Evolutionary conservation across 2,329 filamentous ascomycete genomes (phyloP), one percentile per base, ranked within the genome.

Genomic region (Curvularia sp.): DNA sequence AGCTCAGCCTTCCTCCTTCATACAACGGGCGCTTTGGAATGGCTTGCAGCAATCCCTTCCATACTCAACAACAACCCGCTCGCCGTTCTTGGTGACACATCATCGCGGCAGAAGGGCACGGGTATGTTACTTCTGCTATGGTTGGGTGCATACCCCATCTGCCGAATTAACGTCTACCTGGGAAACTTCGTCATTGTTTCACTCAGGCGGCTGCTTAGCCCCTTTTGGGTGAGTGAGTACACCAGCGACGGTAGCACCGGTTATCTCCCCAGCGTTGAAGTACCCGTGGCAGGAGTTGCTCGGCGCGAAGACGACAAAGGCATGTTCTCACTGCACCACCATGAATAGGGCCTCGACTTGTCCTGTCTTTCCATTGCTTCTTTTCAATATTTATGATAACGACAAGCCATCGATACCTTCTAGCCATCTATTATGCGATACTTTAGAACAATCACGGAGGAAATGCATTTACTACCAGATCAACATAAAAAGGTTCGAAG

Each of bases 81-180:
- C 7, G 10, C 56, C 3, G 26, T 26, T 12, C 15, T 64, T 12
- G 9, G 28, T 1, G 13, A 31, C 2, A 53, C 67, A 30, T 63
- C 58, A 3, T 20, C 64, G 4, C 64, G 61, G 20, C 67, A 71
- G 22, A 68, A 66, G 20, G 63, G 62, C 9, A 55, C 56, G 0
- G 41, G 48, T 1, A 20, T 63, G 26, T n/a, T 68, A 0, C 15
- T 71, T 15, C 0, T 64, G 0, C 43, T 71, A 0, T 70, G 68
- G 68, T 22, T 64, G 3, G 47, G 58, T 5, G 65, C 68, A 8
- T 65, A 69, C n/a, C 64, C 66, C 1, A 53, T 71, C 2, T 60
- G 60, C 6, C 46, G 55, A 8, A 26, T 71, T 33, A 70, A 64
- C 31, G 53, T 30, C 0, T 63, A 51, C 18, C 50, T 71, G 24